Base-by-base conservation (phyloP, 495 filamentous ascomycete species). In the Pyrenula massariospora region DNA sequence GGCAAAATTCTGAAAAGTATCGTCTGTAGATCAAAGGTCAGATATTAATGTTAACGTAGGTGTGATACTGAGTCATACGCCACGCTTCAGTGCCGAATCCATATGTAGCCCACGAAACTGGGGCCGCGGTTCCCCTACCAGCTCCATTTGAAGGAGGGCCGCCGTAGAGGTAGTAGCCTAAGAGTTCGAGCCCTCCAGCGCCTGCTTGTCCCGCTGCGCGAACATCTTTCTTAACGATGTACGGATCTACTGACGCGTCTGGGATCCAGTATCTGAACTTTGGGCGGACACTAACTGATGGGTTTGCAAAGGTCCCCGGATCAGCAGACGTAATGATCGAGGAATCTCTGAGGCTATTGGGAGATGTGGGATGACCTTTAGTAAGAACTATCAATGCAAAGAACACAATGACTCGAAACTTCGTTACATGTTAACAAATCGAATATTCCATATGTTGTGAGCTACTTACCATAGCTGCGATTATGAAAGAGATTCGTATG, bases 211-310 rank as follows among this genome's bases (percentile, higher is more conserved):
- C 31, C 8, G 31, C 31, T 15, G 31, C 31, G 15, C 15, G 31
- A 21, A 67, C 56, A 52, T 66, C 66, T 24, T 52, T 49, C 20
- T 49, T 50, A 20, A 69, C 52, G 48, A 59, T 56, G 2, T 52
- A 54, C 48, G 57, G 22, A 20, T 61, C 36, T 19, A 69, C 58
- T 25, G 59, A 62, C n/a, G 66, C 68, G 57, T 73, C 70, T 1
- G 66, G 66, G 15, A 73, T 58, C 67, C 68, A 68, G 65, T 72
- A 72, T 0, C 69, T 63, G 56, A 70, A 72, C 21, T 63, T 65
- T 11, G 68, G 69, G 10, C 69, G 60, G 42, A 68, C 59, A 24
- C 56, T 50, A 3, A 55, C 48, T 1, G 68, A 66, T 12, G 69
- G 69, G 53, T 57, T 59, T 22, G 55, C 48, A 52, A 66, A 70